phyloP scores from a whole-genome alignment of 768 basidiomycete species.

The Collybia mongolica region DNA sequence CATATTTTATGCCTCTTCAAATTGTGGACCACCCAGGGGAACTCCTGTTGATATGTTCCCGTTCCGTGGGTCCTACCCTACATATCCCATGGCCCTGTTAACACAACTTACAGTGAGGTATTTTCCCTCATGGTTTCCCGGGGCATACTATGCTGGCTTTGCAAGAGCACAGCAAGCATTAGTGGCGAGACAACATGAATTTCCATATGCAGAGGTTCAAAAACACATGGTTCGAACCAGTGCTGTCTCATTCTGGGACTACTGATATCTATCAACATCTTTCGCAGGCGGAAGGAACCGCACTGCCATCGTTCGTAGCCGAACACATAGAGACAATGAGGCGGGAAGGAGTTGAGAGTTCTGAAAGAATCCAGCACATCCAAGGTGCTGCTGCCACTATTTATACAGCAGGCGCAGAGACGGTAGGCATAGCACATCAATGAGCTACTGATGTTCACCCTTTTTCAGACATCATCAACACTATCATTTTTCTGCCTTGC shows the following conservation, averaged over 20 bases:
- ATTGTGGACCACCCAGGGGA: slow-evolving; percentile 22
- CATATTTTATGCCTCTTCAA: slow-evolving; percentile 21
- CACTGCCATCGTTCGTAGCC: slow-evolving; percentile 19
- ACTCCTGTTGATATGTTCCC: slow-evolving; percentile 21
- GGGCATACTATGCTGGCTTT: slow-evolving; percentile 19
- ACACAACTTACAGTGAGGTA: slow-evolving; percentile 20
- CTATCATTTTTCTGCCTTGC: slow-evolving; percentile 34
- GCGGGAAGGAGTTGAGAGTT: not conserved
- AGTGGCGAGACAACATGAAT: slow-evolving; percentile 22
- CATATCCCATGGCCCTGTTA: not conserved
- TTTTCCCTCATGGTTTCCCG: slow-evolving; percentile 32
- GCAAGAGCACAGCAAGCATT: slow-evolving; percentile 12
- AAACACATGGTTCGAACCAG: slow-evolving; percentile 26
- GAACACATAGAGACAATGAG: slow-evolving; percentile 13
- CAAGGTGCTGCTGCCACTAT: slow-evolving; percentile 16
- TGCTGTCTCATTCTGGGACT: not conserved
- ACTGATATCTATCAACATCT: not conserved
- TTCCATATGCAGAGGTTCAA: slow-evolving; percentile 27
- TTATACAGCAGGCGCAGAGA: slow-evolving; percentile 30
- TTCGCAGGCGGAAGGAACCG: slow-evolving; percentile 14
- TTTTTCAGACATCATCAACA: slow-evolving; percentile 26
- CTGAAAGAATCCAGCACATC: slow-evolving; percentile 12
- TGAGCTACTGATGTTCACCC: not conserved
- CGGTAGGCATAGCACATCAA: slow-evolving; percentile 19
- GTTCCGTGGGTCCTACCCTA: slow-evolving; percentile 10